These are phyloP conservation scores for Exobasidium rhododendri DNA, from an alignment of 1,284 basidiomycete genomes.

Conservation along the genomic window DNA sequence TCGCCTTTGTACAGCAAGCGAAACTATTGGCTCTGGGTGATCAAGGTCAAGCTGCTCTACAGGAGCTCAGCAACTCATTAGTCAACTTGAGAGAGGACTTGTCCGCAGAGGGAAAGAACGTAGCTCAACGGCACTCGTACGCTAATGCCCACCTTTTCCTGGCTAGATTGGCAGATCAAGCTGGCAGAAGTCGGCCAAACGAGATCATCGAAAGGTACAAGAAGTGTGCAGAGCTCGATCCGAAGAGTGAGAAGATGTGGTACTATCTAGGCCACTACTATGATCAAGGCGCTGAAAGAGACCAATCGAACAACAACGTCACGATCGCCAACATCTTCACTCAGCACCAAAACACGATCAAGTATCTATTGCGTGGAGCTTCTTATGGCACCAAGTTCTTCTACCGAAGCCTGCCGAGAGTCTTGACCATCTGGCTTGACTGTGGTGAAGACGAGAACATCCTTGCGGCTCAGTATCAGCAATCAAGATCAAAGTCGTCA, in stretches of 20 bases:
- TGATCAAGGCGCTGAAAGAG: constrained; percentile 23
- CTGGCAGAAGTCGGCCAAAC: constrained; percentile 72
- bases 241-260: constrained; percentile 60
- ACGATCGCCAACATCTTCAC: constrained; percentile 58
- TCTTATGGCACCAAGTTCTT: constrained; percentile 88
- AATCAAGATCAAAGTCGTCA: neutral
- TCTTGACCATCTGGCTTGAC: constrained; percentile 94
- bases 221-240: constrained; percentile 58
- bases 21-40: constrained; percentile 79
- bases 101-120: constrained; percentile 19
- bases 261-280: constrained; percentile 37
- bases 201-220: constrained; percentile 59
- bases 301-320: constrained; percentile 31
- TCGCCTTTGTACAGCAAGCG: constrained; percentile 85
- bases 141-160: constrained; percentile 76
- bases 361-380: constrained; percentile 72
- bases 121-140: constrained; percentile 12
- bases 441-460: constrained; percentile 65
- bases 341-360: constrained; percentile 61
- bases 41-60: constrained; percentile 79
- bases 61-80: constrained; percentile 81
- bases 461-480: constrained; percentile 17
- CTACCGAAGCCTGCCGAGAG: constrained; percentile 89
- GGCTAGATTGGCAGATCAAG: constrained; percentile 89
- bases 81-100: constrained; percentile 23